Evolutionary conservation across 257 asterid species (phyloP).

Genomic region (Asclepias syriaca): DNA sequence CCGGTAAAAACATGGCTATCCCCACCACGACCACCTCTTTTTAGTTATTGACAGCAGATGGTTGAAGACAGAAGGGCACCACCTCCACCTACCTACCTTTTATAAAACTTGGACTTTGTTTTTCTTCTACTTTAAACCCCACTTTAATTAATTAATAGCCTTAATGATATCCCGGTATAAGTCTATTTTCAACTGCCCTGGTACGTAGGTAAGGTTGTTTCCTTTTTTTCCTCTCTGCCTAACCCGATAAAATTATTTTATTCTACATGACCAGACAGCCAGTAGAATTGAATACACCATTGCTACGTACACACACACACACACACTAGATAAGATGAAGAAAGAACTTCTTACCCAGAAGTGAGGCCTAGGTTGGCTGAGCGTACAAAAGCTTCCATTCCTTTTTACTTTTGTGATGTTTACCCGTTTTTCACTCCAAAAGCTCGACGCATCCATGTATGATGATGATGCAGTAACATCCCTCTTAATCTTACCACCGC

Average conservation of each 20-base stretch:
- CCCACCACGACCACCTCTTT: conserved; percentile 9
- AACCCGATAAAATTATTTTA: not conserved
- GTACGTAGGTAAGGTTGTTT: no score
- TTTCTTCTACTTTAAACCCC: no score
- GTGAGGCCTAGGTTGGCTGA: conserved; percentile 42
- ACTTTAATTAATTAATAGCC: not conserved
- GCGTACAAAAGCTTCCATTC: conserved; percentile 47
- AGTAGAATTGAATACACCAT: no score
- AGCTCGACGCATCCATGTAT: conserved; percentile 15
- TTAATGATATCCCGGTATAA: not conserved
- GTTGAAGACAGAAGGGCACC: not conserved
- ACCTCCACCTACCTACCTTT: not conserved
- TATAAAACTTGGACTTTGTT: conserved; percentile 8
- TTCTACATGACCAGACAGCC: no score
- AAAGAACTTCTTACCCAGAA: conserved; percentile 51
- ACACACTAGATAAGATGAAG: not conserved
- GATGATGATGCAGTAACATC: conserved; percentile 33
- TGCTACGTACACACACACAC: no score
- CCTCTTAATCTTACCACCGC: conserved; percentile 11
- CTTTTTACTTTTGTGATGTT: conserved; percentile 31
- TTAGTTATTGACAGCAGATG: conserved; percentile 17
- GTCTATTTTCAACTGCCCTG: conserved; percentile 16
- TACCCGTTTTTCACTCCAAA: conserved; percentile 10
- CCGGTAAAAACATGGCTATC: conserved; percentile 5
- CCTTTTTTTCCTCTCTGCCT: not conserved